phyloP scores from a whole-genome alignment of 805 yeast genomes.

The Wickerhamiella azyma region DNA sequence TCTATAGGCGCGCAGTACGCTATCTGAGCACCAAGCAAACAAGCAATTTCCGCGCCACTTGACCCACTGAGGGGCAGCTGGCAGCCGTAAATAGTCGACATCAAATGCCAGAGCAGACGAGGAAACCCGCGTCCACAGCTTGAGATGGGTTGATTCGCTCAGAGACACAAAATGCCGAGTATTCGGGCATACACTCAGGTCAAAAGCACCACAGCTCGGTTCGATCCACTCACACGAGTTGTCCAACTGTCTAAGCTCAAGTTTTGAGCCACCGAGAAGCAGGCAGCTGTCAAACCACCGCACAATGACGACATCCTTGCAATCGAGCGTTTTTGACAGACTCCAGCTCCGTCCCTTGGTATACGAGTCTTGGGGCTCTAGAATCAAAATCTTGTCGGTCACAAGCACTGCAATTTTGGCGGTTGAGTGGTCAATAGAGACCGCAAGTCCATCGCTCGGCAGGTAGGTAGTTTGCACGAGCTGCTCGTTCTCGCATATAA shows the following conservation, averaged over 20 bases:
- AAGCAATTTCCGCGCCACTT: constrained; percentile 51
- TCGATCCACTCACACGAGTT: neutral
- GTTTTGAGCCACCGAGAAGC: constrained; percentile 31
- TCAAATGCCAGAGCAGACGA: constrained; percentile 61
- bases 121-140: constrained; percentile 64
- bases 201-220: neutral
- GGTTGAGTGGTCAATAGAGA: constrained; percentile 45
- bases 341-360: constrained; percentile 14
- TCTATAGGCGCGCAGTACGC: constrained; percentile 39
- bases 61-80: constrained; percentile 39
- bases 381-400: constrained; percentile 16
- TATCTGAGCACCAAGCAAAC: constrained; percentile 52
- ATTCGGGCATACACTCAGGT: constrained; percentile 41
- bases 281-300: constrained; percentile 43
- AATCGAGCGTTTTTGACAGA: neutral
- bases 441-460: constrained; percentile 48
- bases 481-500: constrained; percentile 39
- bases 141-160: constrained; percentile 49
- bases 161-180: constrained; percentile 52
- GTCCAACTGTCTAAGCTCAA: constrained; percentile 22
- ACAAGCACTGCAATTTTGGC: constrained; percentile 33
- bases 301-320: constrained; percentile 32
- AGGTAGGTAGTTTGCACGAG: constrained; percentile 68
- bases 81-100: constrained; percentile 53
- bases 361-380: constrained; percentile 16